These are phyloP conservation scores for Parsonsia alboflavescens DNA, from an alignment of 257 asterid genomes.

Conservation along the genomic window DNA sequence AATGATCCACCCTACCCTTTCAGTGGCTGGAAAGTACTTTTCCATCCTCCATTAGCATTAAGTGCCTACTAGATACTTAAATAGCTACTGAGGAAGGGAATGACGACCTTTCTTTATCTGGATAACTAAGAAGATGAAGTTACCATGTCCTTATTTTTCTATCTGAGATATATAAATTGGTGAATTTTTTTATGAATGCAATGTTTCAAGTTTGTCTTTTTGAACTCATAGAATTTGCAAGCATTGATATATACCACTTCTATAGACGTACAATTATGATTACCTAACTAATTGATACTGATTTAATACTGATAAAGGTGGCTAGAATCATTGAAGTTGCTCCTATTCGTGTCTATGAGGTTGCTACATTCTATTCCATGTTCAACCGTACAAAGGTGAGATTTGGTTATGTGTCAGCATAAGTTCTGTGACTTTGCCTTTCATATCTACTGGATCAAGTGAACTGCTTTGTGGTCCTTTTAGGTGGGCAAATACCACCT, in stretches of 20 bases:
- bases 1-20: background rate
- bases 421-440: constrained; percentile 8
- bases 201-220: background rate
- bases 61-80: background rate
- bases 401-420: constrained; percentile 1
- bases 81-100: background rate
- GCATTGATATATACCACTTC: background rate
- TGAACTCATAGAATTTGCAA: background rate
- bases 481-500: constrained; percentile 98
- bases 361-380: constrained; percentile 98
- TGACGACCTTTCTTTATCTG: background rate
- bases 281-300: background rate
- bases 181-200: background rate
- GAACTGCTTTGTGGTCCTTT: constrained; percentile 21
- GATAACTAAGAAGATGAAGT: background rate
- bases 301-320: constrained; percentile 42
- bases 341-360: constrained; percentile 97
- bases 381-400: constrained; percentile 89
- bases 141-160: background rate
- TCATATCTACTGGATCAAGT: constrained; percentile 2
- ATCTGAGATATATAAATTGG: background rate
- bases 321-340: constrained; percentile 93
- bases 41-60: background rate
- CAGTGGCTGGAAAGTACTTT: background rate
- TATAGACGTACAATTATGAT: constrained; percentile 2